Base-by-base conservation (phyloP, 768 basidiomycete species). In the Roridomyces roridus region DNA sequence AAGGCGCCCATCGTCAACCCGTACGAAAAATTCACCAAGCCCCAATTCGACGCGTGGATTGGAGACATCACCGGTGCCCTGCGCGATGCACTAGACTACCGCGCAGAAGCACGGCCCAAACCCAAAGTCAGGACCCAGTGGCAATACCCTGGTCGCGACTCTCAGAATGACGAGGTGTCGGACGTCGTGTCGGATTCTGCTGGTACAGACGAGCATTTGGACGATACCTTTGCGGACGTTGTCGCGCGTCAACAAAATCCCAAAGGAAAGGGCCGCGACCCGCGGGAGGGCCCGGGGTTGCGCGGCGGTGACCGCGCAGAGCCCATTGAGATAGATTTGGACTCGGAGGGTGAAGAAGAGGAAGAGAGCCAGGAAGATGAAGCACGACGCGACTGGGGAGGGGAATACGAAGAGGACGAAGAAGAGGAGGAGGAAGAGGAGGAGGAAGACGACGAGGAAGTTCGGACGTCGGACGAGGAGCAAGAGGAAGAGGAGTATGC, bases 21-120 rank as follows among this genome's bases (percentile, higher is more conserved):
- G 2, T 91, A 85, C 68, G 87, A 90, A 69, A 86, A 86, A 68
- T 88, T 91, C 68, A 78, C 86, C 2, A 79, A 85, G 66, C 72
- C 76, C 1, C 83, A 89, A 60, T 91, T 89, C 63, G 87, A 90
- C 76, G 75, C 79, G 66, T 91, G 85, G 85, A 86, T 91, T 63
- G 80, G 77, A 62, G 85, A 79, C 64, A 80, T 91, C 40, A 88
- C 85, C 0, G 69, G 77, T 57, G 74, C 82, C 46, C 72, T 91
- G 25, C 79, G 79, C 54, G 77, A 72, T 45, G 89, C 88, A 21
- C 74, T 91, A 9, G 83, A 84, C 0, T 79, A 81, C 43, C 81
- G 76, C n/a, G 70, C 72, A 20, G 71, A 70, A 34, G 50, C 59
- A 21, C 62, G 57, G 24, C 52, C 46, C 47, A 58, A 47, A 40